A percentile compares a stretch with the other conserved stretches of the same genome.
Evolutionary conservation across 257 asterid species (phyloP).

Genomic region (Solanum ossicruentum): DNA sequence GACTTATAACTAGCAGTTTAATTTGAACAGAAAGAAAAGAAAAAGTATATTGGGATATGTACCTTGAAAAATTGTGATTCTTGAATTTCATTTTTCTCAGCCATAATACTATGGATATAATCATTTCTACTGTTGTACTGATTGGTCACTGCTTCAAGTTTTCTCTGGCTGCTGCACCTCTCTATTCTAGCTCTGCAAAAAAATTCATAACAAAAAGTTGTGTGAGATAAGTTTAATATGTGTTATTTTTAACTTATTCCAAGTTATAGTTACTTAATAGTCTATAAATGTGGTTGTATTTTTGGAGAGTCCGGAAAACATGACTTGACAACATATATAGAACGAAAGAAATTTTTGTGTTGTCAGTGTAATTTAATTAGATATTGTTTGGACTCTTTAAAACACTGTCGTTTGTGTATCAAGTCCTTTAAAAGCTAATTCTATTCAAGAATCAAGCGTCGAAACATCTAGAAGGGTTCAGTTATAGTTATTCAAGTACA

Average conservation of each 20-base stretch:
- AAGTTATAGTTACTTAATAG: not conserved
- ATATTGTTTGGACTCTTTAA: not conserved
- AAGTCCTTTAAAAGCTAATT: not conserved
- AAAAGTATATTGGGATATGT: constrained; percentile 10
- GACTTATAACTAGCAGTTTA: not conserved
- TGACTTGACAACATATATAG: not conserved
- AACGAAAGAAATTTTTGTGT: not conserved
- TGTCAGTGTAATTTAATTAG: not conserved
- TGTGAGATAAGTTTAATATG: not conserved
- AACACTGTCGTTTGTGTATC: not conserved
- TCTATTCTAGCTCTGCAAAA: constrained; percentile 27
- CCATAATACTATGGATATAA: constrained; percentile 25
- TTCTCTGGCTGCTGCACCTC: constrained; percentile 35
- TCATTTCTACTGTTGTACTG: constrained; percentile 50
- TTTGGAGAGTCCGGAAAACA: not conserved
- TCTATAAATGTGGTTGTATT: not conserved
- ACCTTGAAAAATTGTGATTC: constrained; percentile 57
- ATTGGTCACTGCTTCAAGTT: constrained; percentile 20
- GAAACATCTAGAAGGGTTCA: no score
- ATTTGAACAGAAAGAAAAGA: not conserved
- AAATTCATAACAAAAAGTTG: not conserved
- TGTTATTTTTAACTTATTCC: not conserved
- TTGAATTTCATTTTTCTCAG: constrained; percentile 14
- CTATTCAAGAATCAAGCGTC: no score
- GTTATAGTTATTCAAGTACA: no score